Conservation (phyloP, 176 grass and related monocot genomes). For the Juncus effusus region DNA sequence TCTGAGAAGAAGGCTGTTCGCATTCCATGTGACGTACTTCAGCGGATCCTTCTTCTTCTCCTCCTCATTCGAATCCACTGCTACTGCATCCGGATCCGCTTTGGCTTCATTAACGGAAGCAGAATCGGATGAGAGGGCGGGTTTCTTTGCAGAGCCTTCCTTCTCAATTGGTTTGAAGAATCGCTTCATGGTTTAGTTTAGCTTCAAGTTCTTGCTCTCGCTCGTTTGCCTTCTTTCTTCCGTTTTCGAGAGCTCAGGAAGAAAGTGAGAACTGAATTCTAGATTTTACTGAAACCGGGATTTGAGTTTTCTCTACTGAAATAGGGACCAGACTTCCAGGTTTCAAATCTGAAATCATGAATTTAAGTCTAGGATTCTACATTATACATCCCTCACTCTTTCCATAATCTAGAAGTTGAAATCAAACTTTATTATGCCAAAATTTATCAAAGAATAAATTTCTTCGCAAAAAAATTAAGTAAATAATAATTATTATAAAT, state of each 20-base stretch:
- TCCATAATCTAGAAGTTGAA: no score
- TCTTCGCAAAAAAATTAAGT: no score
- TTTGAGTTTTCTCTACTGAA: no score
- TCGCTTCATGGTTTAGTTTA: slow-evolving; percentile 62
- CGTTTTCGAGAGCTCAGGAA: neutral
- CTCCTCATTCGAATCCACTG: slow-evolving; percentile 3
- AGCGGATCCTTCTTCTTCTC: slow-evolving; percentile 41
- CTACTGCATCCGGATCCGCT: slow-evolving; percentile 4
- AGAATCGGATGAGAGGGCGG: slow-evolving; percentile 26
- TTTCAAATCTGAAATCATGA: no score
- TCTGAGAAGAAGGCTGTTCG: slow-evolving; percentile 88
- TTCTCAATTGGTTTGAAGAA: slow-evolving; percentile 92
- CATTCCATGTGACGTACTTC: slow-evolving; percentile 86
- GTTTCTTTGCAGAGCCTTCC: slow-evolving; percentile 72
- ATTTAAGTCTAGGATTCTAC: no score
- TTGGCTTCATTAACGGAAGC: neutral
- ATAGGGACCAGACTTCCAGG: no score
- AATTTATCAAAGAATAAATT: no score
- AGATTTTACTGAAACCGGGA: no score
- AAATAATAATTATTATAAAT: no score
- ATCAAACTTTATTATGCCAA: no score
- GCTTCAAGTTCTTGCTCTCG: neutral
- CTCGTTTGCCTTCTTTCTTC: neutral
- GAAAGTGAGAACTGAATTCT: neutral
- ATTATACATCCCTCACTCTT: no score